A percentile compares a stretch with the other conserved stretches of the same genome.
Conservation (phyloP, 192 early-diverging fungal genomes). For the Rhizophagus prolifer region DNA sequence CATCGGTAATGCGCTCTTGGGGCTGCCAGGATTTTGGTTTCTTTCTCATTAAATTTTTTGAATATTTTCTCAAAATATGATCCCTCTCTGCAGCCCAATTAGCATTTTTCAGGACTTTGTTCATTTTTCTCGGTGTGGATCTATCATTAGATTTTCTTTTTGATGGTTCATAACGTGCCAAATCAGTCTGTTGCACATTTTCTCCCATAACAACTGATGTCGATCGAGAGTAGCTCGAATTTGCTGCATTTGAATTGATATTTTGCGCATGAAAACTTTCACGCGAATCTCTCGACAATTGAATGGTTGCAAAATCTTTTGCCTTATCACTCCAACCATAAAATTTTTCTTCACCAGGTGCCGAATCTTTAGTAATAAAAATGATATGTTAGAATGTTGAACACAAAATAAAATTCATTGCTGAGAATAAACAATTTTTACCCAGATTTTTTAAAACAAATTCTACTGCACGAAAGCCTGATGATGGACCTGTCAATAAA, state of each 20-base stretch:
- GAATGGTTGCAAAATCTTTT: too few relatives aligned
- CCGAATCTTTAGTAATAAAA: neutral
- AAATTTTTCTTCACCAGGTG: neutral
- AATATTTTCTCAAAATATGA: neutral
- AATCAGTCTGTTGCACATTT: too few relatives aligned
- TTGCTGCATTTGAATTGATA: neutral
- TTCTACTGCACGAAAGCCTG: neutral
- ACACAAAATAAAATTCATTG: neutral
- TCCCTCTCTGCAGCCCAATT: neutral
- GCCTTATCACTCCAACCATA: neutral
- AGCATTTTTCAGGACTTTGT: neutral
- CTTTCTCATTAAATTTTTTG: neutral
- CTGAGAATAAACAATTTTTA: neutral
- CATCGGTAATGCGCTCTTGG: neutral
- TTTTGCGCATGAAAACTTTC: neutral
- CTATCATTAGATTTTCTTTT: too few relatives aligned
- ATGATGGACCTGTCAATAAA: neutral
- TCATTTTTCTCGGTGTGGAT: neutral
- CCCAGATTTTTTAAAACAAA: neutral
- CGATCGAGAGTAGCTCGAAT: neutral
- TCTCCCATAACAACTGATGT: too few relatives aligned
- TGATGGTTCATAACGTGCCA: too few relatives aligned
- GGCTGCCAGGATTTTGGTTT: neutral
- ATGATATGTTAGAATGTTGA: neutral
- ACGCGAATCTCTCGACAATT: neutral